Evolutionary conservation across 2,329 filamentous ascomycete species (phyloP).

Genomic region (Fusarium papillatum): DNA sequence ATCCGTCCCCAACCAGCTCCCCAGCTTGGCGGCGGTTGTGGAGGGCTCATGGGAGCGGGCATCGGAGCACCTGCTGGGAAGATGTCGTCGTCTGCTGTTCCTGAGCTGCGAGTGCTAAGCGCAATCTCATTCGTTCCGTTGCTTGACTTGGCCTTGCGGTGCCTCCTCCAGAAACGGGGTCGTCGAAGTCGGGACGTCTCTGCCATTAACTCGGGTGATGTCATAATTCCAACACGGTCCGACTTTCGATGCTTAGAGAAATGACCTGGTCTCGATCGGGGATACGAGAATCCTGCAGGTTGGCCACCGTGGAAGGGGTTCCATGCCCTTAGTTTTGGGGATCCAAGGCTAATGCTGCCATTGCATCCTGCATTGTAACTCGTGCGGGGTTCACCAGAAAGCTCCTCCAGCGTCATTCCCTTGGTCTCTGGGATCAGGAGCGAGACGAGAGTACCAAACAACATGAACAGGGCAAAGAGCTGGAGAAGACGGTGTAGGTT

Average conservation of each 20-base stretch:
- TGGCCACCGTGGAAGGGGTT: conserved; percentile 64
- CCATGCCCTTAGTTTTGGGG: conserved; percentile 52
- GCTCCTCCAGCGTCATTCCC: conserved; percentile 78
- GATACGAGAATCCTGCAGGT: conserved; percentile 65
- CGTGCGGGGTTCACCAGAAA: conserved; percentile 76
- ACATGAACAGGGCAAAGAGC: conserved; percentile 86
- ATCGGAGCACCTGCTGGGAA: conserved; percentile 35
- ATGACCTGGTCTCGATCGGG: conserved; percentile 47
- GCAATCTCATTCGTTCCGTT: conserved; percentile 50
- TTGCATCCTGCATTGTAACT: conserved; percentile 67
- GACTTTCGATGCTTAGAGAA: conserved; percentile 46
- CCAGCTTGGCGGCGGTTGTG: conserved; percentile 44
- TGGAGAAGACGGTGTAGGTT: conserved; percentile 83
- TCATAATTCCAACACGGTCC: conserved; percentile 58
- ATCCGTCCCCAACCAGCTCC: conserved; percentile 49
- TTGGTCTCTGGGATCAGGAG: conserved; percentile 85
- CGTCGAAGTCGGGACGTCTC: conserved; percentile 40
- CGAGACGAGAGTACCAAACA: conserved; percentile 76
- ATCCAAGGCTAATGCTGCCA: conserved; percentile 58
- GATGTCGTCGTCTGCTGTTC: conserved; percentile 41
- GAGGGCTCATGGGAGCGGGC: conserved; percentile 17
- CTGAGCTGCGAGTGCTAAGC: conserved; percentile 47
- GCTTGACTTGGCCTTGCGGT: conserved; percentile 43
- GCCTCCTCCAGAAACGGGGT: conserved; percentile 47
- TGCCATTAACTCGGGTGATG: conserved; percentile 55